Evolutionary conservation across 2,329 filamentous ascomycete genomes (phyloP), one percentile per base, ranked within the genome.

Genomic region (Colletotrichum noveboracense): DNA sequence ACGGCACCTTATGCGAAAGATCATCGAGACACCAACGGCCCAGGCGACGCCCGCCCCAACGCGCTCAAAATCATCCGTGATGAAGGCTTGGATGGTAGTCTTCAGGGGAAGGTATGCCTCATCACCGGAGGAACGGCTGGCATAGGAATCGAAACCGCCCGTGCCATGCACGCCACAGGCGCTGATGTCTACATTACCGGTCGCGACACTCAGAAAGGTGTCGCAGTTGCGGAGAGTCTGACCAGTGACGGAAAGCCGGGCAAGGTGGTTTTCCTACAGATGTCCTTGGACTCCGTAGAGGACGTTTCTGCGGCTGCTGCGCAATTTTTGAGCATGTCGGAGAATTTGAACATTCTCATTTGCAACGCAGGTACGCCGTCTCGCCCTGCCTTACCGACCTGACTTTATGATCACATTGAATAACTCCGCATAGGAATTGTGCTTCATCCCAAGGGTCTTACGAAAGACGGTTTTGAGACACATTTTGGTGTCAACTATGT

Each of bases 401-500:
- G n/a, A 21, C 10, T 21, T 21, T 7, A 52, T 24, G 10, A 52
- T 52, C n/a, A 5, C n/a, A 7, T 48, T 48, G 38, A 52, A 2
- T 52, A 21, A 52, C n/a, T 13, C n/a, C n/a, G 43, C 1, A 13
- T 21, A 52, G 43, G 43, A 52, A 52, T 52, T 7, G 43, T 52
- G 43, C 43, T 52, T 52, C 43, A 75, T 66, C 9, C 32, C 26
- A 14, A 79, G 77, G 66, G 64, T 84, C 3, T 77, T 81, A 78
- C 77, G 3, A 43, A 48, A 3, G 79, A 81, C 28, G 80, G 79
- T 21, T 76, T 76, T 52, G 81, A 82, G 77, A 79, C 79, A 0
- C 89, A 91, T 70, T 87, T 91, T 70, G 89, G 85, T 30, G 87
- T 85, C 6, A 91, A 91, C 79, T 86, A 91, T 78, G 81, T 92